Conservation (phyloP, 2,329 filamentous ascomycete genomes). For the Clarireedia paspali region DNA sequence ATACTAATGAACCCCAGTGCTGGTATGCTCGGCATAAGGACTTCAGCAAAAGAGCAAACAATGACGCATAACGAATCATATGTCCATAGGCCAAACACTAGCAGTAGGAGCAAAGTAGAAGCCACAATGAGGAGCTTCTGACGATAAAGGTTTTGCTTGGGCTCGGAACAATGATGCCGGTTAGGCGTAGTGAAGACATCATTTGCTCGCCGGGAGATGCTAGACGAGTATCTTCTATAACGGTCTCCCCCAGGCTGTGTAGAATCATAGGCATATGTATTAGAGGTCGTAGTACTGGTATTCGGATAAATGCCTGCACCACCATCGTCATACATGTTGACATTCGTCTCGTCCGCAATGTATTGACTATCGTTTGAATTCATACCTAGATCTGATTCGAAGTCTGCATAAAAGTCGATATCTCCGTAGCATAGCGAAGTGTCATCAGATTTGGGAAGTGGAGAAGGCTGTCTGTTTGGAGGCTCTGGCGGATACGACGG, state of each 20-base stretch:
- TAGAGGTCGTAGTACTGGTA: neutral
- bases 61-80: constrained; percentile 9
- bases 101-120: constrained; percentile 1
- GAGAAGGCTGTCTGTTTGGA: constrained; percentile 4
- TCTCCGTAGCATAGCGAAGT: neutral
- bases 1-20: constrained; percentile 19
- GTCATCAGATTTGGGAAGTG: neutral
- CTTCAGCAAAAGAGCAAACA: neutral
- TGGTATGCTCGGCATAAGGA: constrained; percentile 10
- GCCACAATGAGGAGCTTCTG: neutral
- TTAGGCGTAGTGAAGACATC: neutral
- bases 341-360: neutral
- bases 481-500: constrained; percentile 14
- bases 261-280: constrained; percentile 8
- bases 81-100: constrained; percentile 8
- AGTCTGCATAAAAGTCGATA: neutral
- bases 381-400: neutral
- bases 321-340: constrained; percentile 1
- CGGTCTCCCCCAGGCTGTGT: constrained; percentile 12
- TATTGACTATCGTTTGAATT: neutral
- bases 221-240: neutral
- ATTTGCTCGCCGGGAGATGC: neutral
- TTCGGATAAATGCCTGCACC: neutral
- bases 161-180: neutral
- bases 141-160: neutral